Base-by-base conservation (phyloP, 1,284 basidiomycete genomes). In the Moniliophthora roreri region DNA sequence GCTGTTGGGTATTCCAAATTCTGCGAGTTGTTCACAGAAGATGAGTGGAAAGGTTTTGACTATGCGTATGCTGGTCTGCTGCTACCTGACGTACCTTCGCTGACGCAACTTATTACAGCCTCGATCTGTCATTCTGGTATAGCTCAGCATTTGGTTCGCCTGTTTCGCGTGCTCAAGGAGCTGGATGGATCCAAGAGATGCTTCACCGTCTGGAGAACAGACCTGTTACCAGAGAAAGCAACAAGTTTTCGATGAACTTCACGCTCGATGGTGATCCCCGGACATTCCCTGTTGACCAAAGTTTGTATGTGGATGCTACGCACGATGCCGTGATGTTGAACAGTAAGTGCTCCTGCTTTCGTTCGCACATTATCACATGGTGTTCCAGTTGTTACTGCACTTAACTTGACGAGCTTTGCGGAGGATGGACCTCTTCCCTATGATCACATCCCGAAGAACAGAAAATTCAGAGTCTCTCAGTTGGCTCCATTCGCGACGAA, bases 1-100 rank as follows among this genome's bases (percentile, higher is more conserved):
- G 89, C 93, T 0, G 78, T 96, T 15, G 95, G 94, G 1, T 95
- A 90, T 64, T 93, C 89, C 26, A 87, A 84, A 59, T 97, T 96
- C 71, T 98, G 95, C 62, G 81, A 83, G 48, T 74, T 98, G 1
- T 98, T 98, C 70, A 94, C 90, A 0, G 77, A 89, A 63, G 86
- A 92, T 42, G 94, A 97, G 67, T 95, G 93, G 87, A 80, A 88
- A 61, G 92, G 91, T 10, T 95, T 92, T 67, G 82, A 93, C 66
- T 95, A 95, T 57, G 76, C 84, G 82, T 89, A 62, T 56, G 85
- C 75, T 4, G 11, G 26, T 23, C n/a, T n/a, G n/a, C 40, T 36
- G 52, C 50, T 53, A n/a, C 36, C 28, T 9, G 47, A 36, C 52
- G 18, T 36, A 9, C 26, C 40, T 38, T 53, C 21, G 20, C 11